Base-by-base conservation (phyloP, 176 grass and related monocot genomes). In the Musa beccarii region DNA sequence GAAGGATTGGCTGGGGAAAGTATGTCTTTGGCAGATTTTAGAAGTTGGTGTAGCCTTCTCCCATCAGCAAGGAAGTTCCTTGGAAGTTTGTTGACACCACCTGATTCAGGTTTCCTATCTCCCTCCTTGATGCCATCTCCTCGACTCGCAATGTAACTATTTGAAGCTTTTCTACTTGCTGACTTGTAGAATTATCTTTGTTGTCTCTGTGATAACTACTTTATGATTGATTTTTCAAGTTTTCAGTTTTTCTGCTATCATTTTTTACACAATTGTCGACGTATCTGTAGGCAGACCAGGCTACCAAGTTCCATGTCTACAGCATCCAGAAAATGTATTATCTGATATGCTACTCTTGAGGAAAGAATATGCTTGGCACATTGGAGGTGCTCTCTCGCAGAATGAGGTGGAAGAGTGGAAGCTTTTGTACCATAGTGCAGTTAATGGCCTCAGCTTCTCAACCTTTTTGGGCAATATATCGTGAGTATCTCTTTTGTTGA, bases 401-500 rank as follows among this genome's bases (percentile, higher is more conserved):
- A 71, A 90, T 29, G 94, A 87, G 53, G 75, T 83, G 28, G 80
- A 89, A 84, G 85, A 89, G 54, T 98, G 94, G 94, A 93, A 77
- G 75, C 90, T 98, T 79, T 79, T 98, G 24, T 98, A 98, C 67
- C 85, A 91, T 59, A 98, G 94, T 85, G 85, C 86, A 81, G 83
- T 98, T 85, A 90, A 93, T 84, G 90, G 94, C 53, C 80, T 90
- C 78, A 98, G 94, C 79, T 93, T 91, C 88, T 89, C 85, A 72
- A 98, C 94, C 79, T 98, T 98, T 84, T 85, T 98, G 65, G 94
- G 94, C 9, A 91, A 89, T 78, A 87, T 98, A 69, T 83, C 78
- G 94, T 98, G 80, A 89, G 94, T 89, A 76, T 69, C 34, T 69
- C 28, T 50, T 69, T 15, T 2, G 17, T 50, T 15, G 9, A 69